Evolutionary conservation across 2,329 filamentous ascomycete genomes (phyloP).

Genomic region (Pezicula neosporulosa): DNA sequence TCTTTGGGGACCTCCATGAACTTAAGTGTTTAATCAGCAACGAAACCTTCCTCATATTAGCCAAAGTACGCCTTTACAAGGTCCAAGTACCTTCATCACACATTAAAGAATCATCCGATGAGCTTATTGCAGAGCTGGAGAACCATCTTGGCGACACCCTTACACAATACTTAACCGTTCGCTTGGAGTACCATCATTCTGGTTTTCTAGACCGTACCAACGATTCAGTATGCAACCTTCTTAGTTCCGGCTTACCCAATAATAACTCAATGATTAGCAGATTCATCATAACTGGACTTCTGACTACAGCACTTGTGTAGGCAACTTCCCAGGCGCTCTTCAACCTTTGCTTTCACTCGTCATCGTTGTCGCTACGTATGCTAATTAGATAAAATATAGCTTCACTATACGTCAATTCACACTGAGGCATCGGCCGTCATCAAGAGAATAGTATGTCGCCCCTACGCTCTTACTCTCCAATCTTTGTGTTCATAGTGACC

Average conservation of each 20-base stretch:
- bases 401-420: conserved; percentile 45
- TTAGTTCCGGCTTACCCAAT: neutral
- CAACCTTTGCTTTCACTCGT: neutral
- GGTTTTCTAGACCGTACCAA: conserved; percentile 40
- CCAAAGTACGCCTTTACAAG: conserved; percentile 20
- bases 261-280: no score
- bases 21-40: conserved; percentile 16
- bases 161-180: conserved; percentile 48
- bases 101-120: conserved; percentile 43
- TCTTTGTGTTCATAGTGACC: no score
- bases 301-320: no score
- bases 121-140: conserved; percentile 57
- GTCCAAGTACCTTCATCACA: conserved; percentile 17
- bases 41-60: conserved; percentile 26
- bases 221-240: neutral
- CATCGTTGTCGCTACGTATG: neutral
- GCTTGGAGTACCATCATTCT: conserved; percentile 53
- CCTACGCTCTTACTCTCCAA: no score
- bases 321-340: no score
- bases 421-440: conserved; percentile 50
- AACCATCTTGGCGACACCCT: conserved; percentile 47
- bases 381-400: conserved; percentile 19
- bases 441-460: conserved; percentile 32
- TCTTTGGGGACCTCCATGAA: conserved; percentile 24
- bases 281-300: no score